phyloP scores from a whole-genome alignment of 2,329 filamentous ascomycete species.

The Aspergillus sp. region DNA sequence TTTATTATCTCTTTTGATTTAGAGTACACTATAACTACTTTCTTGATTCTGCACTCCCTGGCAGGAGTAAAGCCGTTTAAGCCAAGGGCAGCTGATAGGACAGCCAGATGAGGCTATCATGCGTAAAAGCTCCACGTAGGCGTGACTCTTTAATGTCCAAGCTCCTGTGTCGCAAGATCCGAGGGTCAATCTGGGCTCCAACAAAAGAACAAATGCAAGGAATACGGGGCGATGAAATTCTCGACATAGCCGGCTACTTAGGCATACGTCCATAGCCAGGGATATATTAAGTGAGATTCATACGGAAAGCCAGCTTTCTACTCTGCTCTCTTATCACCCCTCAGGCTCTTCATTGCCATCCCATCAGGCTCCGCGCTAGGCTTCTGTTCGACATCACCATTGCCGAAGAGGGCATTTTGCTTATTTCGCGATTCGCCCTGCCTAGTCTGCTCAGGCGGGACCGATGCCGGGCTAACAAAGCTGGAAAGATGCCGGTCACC shows the following conservation, averaged over 20 bases:
- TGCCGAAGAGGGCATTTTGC: conserved; percentile 36
- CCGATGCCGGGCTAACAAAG: conserved; percentile 48
- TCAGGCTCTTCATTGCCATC: conserved; percentile 41
- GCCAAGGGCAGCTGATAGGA: conserved; percentile 8
- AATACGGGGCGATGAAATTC: not conserved
- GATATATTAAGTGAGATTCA: not conserved
- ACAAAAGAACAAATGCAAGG: not conserved
- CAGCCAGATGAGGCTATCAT: not conserved
- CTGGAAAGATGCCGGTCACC: conserved; percentile 44
- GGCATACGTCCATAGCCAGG: not conserved
- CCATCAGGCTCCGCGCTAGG: conserved; percentile 36
- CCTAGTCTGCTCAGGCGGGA: conserved; percentile 45
- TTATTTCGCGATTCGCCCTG: conserved; percentile 32
- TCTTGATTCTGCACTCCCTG: not conserved
- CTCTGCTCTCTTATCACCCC: conserved; percentile 23
- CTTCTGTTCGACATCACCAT: conserved; percentile 31
- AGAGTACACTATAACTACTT: not conserved
- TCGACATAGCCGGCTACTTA: not conserved
- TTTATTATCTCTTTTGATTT: not conserved
- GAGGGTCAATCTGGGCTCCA: not conserved
- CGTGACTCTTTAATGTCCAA: not conserved
- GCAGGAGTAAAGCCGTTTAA: not conserved
- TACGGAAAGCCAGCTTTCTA: conserved; percentile 1
- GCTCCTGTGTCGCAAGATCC: too few species aligned
- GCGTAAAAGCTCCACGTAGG: not conserved